These are phyloP conservation scores for Boletellus deceptivus DNA, from an alignment of 1,284 basidiomycete genomes.

Conservation along the genomic window DNA sequence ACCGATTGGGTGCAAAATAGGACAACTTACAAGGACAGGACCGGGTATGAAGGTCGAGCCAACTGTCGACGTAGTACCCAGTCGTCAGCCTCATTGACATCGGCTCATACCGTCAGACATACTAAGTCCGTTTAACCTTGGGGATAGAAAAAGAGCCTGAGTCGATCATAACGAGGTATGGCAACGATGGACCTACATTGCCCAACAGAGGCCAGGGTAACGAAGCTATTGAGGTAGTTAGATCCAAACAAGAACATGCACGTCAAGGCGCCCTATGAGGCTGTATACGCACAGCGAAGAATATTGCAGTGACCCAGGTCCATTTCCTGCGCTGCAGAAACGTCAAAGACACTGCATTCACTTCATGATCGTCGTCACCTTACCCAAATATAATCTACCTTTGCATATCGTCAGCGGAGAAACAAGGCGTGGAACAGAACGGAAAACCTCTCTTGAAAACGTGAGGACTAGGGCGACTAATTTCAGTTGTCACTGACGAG, in stretches of 20 bases:
- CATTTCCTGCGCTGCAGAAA: constrained; percentile 10
- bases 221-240: constrained; percentile 10
- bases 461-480: constrained; percentile 10
- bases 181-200: constrained; percentile 1
- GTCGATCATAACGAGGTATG: neutral
- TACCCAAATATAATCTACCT: constrained; percentile 19
- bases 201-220: constrained; percentile 16
- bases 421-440: neutral
- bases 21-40: constrained; percentile 2
- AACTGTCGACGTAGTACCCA: neutral
- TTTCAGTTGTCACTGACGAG: neutral
- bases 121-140: constrained; percentile 5
- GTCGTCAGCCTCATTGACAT: neutral
- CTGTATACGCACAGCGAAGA: constrained; percentile 12
- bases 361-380: neutral
- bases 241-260: neutral
- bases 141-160: neutral
- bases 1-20: neutral
- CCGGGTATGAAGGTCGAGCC: constrained; percentile 6
- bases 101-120: neutral
- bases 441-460: constrained; percentile 13
- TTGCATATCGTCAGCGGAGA: neutral
- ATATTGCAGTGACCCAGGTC: constrained; percentile 15
- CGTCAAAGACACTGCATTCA: neutral
- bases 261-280: neutral